Evolutionary conservation across 2,329 filamentous ascomycete species (phyloP).

Genomic region (Pestalotiopsis sp.): DNA sequence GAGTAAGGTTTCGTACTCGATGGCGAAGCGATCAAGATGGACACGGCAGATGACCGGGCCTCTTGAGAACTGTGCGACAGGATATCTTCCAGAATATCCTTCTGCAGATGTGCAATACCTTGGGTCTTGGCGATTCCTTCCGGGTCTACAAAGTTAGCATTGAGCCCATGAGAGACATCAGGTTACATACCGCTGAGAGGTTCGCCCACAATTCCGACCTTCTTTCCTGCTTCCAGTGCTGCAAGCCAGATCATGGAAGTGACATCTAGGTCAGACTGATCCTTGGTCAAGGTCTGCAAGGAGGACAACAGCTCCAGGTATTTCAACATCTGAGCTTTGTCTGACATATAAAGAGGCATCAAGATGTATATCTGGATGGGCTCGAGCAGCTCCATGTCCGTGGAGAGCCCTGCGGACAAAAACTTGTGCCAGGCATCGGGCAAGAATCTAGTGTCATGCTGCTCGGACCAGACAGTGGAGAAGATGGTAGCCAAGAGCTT

Average conservation of each 20-base stretch:
- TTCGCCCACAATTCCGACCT: constrained; percentile 69
- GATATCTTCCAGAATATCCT: constrained; percentile 51
- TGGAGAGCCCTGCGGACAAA: constrained; percentile 52
- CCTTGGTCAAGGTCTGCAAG: constrained; percentile 46
- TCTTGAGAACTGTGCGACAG: constrained; percentile 60
- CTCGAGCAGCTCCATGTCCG: constrained; percentile 57
- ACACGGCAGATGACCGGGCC: constrained; percentile 79
- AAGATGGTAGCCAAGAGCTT: constrained; percentile 64
- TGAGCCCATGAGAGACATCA: constrained; percentile 13
- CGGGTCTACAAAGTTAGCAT: constrained; percentile 20
- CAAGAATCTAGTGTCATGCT: constrained; percentile 33
- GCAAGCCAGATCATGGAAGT: constrained; percentile 65
- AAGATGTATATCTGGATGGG: constrained; percentile 68
- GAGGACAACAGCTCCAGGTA: constrained; percentile 64
- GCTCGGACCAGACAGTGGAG: constrained; percentile 42
- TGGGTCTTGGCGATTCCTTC: constrained; percentile 26
- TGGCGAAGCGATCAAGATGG: constrained; percentile 76
- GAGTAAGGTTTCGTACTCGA: constrained; percentile 76
- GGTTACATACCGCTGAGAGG: constrained; percentile 46
- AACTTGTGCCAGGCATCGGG: constrained; percentile 57
- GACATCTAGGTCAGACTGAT: constrained; percentile 48
- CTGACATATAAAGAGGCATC: constrained; percentile 62
- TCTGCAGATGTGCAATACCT: constrained; percentile 36
- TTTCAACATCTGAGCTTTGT: constrained; percentile 52
- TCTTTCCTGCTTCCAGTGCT: constrained; percentile 72